phyloP scores from a whole-genome alignment of 108 stramenopile species.

The Bacterosira constricta region DNA sequence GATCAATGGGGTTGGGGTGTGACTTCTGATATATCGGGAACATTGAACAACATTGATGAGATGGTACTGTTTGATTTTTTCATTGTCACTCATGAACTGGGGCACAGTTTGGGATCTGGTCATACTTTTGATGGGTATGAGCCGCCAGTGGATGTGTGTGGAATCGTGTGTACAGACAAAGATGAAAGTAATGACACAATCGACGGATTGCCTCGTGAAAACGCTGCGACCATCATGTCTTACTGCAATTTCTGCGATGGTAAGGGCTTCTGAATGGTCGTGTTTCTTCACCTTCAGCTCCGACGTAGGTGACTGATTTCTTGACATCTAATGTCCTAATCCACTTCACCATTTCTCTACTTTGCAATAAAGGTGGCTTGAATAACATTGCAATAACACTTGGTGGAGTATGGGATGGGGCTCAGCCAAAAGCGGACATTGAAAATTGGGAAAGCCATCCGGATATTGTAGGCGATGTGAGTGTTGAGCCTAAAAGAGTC shows the following conservation, averaged over 20 bases:
- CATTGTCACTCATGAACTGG: conserved; percentile 33
- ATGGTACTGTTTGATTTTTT: conserved; percentile 37
- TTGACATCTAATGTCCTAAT: no score
- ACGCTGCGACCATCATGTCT: conserved; percentile 41
- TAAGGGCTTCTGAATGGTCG: no score
- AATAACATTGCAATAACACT: conserved; percentile 30
- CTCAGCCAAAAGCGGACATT: conserved; percentile 11
- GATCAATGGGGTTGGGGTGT: conserved; percentile 36
- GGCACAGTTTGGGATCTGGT: conserved; percentile 24
- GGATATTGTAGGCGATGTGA: conserved; percentile 21
- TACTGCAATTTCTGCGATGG: conserved; percentile 46
- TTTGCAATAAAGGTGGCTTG: no score
- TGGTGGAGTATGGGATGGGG: conserved; percentile 38
- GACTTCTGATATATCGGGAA: conserved; percentile 30
- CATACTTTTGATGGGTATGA: conserved; percentile 44
- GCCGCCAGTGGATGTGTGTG: conserved; percentile 39
- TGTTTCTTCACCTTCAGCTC: no score
- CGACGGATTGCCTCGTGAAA: conserved; percentile 18
- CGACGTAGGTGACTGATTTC: no score
- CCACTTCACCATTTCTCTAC: no score
- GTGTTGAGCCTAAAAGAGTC: conserved; percentile 32
- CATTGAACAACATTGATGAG: conserved; percentile 7
- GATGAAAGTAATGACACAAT: conserved; percentile 1
- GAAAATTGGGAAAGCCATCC: conserved; percentile 27
- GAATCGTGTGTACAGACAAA: conserved; percentile 1